These are phyloP conservation scores for Lachnellula suecica DNA, from an alignment of 2,329 filamentous ascomycete species.

Conservation along the genomic window DNA sequence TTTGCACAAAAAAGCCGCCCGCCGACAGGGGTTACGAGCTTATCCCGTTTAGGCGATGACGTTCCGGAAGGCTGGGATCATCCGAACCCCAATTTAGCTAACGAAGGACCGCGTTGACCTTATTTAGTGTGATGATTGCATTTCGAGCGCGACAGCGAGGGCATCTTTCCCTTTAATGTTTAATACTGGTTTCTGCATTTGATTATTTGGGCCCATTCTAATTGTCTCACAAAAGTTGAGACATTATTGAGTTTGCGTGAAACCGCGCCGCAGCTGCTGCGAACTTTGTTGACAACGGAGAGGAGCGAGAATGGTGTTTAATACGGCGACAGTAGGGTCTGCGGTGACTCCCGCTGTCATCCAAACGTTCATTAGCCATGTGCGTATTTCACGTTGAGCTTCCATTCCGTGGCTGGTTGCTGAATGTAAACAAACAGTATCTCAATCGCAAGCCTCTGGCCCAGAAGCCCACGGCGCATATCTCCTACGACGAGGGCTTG, in stretches of 20 bases:
- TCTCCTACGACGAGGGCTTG: constrained; percentile 92
- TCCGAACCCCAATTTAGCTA: too few species aligned
- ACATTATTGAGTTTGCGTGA: background rate
- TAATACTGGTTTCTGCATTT: too few species aligned
- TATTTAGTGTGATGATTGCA: too few species aligned
- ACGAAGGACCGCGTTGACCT: too few species aligned
- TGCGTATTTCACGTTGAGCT: constrained; percentile 42
- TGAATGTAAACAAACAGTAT: constrained; percentile 55
- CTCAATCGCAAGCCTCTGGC: constrained; percentile 73
- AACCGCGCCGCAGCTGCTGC: background rate
- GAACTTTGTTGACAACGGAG: background rate
- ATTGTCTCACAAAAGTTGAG: too few species aligned
- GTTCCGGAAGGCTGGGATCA: too few species aligned
- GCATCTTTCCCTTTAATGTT: too few species aligned
- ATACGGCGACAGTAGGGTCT: constrained; percentile 77
- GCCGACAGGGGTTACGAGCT: background rate
- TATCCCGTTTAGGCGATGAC: background rate
- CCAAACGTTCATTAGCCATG: constrained; percentile 83
- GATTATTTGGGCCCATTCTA: too few species aligned
- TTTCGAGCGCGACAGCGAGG: too few species aligned
- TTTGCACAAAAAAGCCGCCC: constrained; percentile 2
- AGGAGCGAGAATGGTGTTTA: constrained; percentile 47
- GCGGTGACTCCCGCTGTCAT: constrained; percentile 87
- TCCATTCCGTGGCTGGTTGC: background rate
- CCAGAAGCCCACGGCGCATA: constrained; percentile 82